Base-by-base conservation (phyloP, 164 flowering plant genomes). In the Paratinospora sagittata region DNA sequence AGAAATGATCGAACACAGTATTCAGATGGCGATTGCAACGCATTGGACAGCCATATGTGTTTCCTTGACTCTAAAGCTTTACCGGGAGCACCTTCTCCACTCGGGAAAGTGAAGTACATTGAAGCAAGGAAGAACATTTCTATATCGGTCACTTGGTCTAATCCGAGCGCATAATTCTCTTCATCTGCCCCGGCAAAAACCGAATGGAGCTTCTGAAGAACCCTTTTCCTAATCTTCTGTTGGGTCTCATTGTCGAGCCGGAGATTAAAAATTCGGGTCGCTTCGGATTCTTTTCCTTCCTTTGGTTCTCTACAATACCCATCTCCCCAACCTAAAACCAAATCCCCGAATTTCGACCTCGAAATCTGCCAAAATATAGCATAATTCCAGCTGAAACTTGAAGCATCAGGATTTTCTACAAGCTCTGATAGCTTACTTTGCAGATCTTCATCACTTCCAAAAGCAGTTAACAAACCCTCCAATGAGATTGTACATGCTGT, bases 71-170 rank as follows among this genome's bases (percentile, higher is more conserved):
- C 86, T 67, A 85, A 85, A 75, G 87, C 89, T 77, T 77, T 87
- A 1, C 98, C 99, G 0, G 97, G 99, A 1, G 90, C 98, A 0
- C 97, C 99, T 77, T 90, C 84, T 10, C 97, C 96, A 6, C 77
- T 68, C 13, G 93, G 97, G 34, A 96, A 96, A 0, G 89, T 88
- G 76, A 96, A 96, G 65, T 96, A 96, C 99, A 96, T 96, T 4
- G 99, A 96, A 0, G 88, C 89, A 0, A 96, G 86, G 64, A 90
- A 96, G 81, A 96, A 90, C 92, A 96, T 88, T 85, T 96, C 99
- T 0, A 88, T 93, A 65, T 90, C 97, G 0, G 98, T 91, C 37
- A 91, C 92, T 73, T 85, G 80, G 75, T 91, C 99, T 80, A 91
- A 74, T 14, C 89, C 90, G 47, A 83, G 80, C 17, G 93, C 97